Percentiles rank a stretch among this genome's conserved stretches.
Evolutionary conservation across 2,329 filamentous ascomycete species (phyloP).

Genomic region (Zymoseptoria ardabiliae): DNA sequence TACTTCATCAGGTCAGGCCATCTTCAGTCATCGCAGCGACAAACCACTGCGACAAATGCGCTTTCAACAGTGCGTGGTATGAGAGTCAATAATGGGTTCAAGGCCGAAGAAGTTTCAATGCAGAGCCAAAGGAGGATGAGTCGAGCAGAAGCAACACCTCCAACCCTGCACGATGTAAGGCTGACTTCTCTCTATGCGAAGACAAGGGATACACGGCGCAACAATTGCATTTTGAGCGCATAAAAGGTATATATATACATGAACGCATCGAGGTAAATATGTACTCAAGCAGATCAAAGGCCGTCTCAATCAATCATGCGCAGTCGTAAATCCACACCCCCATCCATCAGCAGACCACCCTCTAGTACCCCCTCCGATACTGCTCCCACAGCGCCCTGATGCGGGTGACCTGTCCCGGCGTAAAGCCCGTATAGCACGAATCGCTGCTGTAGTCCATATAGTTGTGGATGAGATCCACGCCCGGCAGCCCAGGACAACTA

Average conservation of each 20-base stretch:
- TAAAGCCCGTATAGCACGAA: slow-evolving; percentile 49
- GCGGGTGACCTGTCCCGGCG: slow-evolving; percentile 41
- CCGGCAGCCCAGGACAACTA: slow-evolving; percentile 42
- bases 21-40: no score
- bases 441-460: slow-evolving; percentile 55
- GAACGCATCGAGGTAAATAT: background rate
- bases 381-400: slow-evolving; percentile 48
- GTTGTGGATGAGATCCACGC: slow-evolving; percentile 48
- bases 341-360: background rate
- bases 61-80: no score
- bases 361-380: slow-evolving; percentile 30
- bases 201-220: background rate
- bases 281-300: background rate
- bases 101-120: no score
- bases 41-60: no score
- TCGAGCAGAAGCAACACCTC: background rate
- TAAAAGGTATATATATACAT: background rate
- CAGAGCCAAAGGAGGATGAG: background rate
- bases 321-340: background rate
- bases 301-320: background rate
- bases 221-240: background rate
- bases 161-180: no score
- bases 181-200: background rate
- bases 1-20: background rate
- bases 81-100: no score